Evolutionary conservation across 2,329 filamentous ascomycete genomes (phyloP), one percentile per base, ranked within the genome.

Genomic region (Orbilia javanica): DNA sequence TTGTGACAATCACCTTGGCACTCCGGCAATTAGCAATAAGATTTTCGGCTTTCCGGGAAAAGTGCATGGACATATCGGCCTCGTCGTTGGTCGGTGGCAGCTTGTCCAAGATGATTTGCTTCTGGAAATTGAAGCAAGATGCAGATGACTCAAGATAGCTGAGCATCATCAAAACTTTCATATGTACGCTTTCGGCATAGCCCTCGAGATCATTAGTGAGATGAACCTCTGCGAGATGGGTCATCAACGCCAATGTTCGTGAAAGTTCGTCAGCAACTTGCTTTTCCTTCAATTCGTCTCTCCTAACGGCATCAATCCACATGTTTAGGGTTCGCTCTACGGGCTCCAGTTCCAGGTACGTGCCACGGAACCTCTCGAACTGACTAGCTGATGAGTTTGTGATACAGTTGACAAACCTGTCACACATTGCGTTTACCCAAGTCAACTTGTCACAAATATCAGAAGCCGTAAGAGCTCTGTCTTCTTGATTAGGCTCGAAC

Each of bases 321-420:
- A 88, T 89, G 82, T 97, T 97, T 62, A 98, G 85, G 0, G 93
- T 92, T 72, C 94, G 89, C 85, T 99, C 96, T 10, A 98, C 93
- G 0, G 94, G 93, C 83, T 97, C 93, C 63, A 98, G 87, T 84
- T 98, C 96, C 81, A 93, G 93, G 73, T 96, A 85, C 1, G 94
- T 92, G 48, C 91, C 90, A 81, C 93, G 91, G 81, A 93, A 96
- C 80, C 87, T 90, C 53, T 88, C 88, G 83, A 98, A 98, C 74
- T 93, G 89, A 57, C 93, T 90, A 0, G 92, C 86, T 1, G 92
- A 91, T 84, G 93, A 96, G 81, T 90, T 89, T 81, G 88, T 91
- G 81, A 97, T 93, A 77, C 92, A 91, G 77, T 90, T 92, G 83
- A 92, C 90, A 81, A 97, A 96, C 42, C 93, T 91, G 80, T 93